phyloP scores from a whole-genome alignment of 768 basidiomycete species.

The Chalciporus pseudorubinellus region DNA sequence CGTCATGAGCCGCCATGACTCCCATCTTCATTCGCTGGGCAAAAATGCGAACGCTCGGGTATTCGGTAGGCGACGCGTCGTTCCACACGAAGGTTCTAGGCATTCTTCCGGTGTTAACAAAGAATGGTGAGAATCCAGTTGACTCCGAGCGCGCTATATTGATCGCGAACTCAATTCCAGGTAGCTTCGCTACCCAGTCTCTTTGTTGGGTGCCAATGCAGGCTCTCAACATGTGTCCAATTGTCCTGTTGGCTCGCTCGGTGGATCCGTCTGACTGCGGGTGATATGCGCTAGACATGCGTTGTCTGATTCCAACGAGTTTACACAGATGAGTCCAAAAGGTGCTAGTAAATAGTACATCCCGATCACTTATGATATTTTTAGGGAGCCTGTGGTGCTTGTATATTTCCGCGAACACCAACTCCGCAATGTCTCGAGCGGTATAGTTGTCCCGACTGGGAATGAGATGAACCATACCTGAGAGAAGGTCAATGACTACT shows the following conservation, averaged over 20 bases:
- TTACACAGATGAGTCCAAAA: slow-evolving; percentile 41
- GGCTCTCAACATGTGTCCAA: slow-evolving; percentile 31
- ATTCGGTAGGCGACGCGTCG: too few species aligned
- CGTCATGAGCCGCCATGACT: too few species aligned
- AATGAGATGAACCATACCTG: slow-evolving; percentile 21
- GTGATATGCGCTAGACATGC: slow-evolving; percentile 43
- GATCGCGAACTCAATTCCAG: slow-evolving; percentile 4
- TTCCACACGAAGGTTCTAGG: background rate
- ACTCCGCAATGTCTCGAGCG: slow-evolving; percentile 36
- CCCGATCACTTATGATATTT: slow-evolving; percentile 40
- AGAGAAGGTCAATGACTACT: slow-evolving; percentile 22
- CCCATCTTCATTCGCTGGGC: too few species aligned
- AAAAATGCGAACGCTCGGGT: too few species aligned
- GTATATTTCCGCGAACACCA: slow-evolving; percentile 35
- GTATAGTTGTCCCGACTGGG: slow-evolving; percentile 23
- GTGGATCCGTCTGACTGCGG: slow-evolving; percentile 43
- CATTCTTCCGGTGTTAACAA: background rate
- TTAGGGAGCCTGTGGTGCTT: slow-evolving; percentile 39
- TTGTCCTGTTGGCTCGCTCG: slow-evolving; percentile 32
- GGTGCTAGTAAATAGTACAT: slow-evolving; percentile 40
- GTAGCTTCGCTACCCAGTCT: too few species aligned
- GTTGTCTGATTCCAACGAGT: slow-evolving; percentile 27
- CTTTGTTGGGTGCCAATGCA: slow-evolving; percentile 9
- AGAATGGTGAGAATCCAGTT: background rate
- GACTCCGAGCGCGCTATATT: slow-evolving; percentile 8